Evolutionary conservation across 768 basidiomycete genomes (phyloP).

Genomic region (Leccinum uliginosum): DNA sequence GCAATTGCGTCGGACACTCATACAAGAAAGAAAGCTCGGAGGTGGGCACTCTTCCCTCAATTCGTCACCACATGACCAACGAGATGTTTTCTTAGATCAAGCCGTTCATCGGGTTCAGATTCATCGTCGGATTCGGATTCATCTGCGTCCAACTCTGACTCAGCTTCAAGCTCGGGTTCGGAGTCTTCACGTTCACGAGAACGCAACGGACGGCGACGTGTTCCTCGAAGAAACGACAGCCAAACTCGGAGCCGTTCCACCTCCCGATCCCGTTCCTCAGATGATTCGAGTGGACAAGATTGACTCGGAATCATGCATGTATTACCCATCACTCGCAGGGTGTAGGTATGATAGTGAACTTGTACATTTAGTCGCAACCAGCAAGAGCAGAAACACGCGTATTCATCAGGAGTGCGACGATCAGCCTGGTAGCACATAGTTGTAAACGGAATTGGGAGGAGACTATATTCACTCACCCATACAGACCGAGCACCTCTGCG

Average conservation of each 20-base stretch:
- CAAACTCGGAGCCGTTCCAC: conserved; percentile 23
- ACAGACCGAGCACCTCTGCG: conserved; percentile 85
- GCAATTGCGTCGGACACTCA: conserved; percentile 26
- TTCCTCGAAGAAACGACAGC: conserved; percentile 25
- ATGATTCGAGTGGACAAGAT: conserved; percentile 10
- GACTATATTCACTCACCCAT: conserved; percentile 51
- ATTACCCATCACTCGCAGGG: conserved; percentile 2
- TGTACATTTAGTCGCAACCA: conserved; percentile 18
- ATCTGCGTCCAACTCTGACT: conserved; percentile 20
- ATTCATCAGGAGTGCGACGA: conserved; percentile 92
- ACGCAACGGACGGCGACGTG: conserved; percentile 37
- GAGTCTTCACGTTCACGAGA: conserved; percentile 42
- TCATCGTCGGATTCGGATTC: conserved; percentile 23
- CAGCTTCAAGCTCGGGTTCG: conserved; percentile 42
- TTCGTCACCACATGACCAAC: neutral
- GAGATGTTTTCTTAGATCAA: conserved; percentile 26
- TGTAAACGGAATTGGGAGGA: neutral
- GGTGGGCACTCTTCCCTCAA: conserved; percentile 31
- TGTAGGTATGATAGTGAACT: conserved; percentile 13
- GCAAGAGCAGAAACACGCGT: conserved; percentile 53
- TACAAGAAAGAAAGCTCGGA: conserved; percentile 34
- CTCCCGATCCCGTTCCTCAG: conserved; percentile 18
- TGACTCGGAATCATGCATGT: conserved; percentile 11
- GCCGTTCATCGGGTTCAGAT: conserved; percentile 26
- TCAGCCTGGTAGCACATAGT: conserved; percentile 45